These are phyloP conservation scores for Fusarium buxicola DNA, from an alignment of 2,329 filamentous ascomycete species.

Conservation along the genomic window DNA sequence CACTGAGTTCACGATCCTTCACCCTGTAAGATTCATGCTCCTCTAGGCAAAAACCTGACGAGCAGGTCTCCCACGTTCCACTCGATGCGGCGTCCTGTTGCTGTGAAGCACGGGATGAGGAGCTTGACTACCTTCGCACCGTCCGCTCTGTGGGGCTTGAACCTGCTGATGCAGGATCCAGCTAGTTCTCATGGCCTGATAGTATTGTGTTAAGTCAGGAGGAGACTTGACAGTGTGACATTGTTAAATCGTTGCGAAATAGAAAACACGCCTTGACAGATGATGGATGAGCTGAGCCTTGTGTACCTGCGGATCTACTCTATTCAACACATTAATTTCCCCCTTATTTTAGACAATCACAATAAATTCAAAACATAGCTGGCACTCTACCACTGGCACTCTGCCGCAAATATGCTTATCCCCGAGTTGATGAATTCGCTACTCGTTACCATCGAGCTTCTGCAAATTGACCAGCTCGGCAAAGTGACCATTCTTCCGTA, in stretches of 20 bases:
- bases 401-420: too few relatives aligned
- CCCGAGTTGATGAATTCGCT: too few relatives aligned
- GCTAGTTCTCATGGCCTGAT: not conserved
- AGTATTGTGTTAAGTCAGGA: not conserved
- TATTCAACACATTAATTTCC: too few relatives aligned
- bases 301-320: too few relatives aligned
- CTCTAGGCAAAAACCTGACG: not conserved
- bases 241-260: too few relatives aligned
- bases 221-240: too few relatives aligned
- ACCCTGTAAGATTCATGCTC: not conserved
- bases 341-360: too few relatives aligned
- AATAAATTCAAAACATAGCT: too few relatives aligned
- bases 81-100: not conserved
- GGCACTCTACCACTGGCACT: too few relatives aligned
- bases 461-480: constrained; percentile 84
- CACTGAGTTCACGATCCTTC: not conserved
- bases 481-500: constrained; percentile 77
- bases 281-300: too few relatives aligned
- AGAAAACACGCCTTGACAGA: too few relatives aligned
- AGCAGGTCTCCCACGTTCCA: not conserved
- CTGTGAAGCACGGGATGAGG: not conserved
- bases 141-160: not conserved
- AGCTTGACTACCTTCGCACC: not conserved
- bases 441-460: too few relatives aligned
- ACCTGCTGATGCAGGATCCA: not conserved